A percentile compares a stretch with the other conserved stretches of the same genome.
These are phyloP conservation scores for Boletus rubropictus DNA, from an alignment of 768 basidiomycete genomes.

Conservation along the genomic window DNA sequence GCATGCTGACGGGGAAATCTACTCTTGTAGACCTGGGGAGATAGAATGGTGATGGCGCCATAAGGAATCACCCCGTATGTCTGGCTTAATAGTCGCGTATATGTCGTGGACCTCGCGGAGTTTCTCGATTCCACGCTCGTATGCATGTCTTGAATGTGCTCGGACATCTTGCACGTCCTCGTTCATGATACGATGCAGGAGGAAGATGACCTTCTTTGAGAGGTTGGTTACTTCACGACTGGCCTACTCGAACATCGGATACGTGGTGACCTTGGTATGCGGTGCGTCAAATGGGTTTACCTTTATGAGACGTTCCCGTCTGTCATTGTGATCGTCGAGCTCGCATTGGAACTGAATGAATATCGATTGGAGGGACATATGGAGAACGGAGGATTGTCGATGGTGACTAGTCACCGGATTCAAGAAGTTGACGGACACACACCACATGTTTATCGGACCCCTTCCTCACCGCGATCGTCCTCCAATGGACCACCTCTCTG, in stretches of 20 bases:
- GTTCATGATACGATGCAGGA: constrained; percentile 69
- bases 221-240: constrained; percentile 86
- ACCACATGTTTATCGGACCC: neutral
- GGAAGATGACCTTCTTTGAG: constrained; percentile 92
- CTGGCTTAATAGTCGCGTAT: constrained; percentile 55
- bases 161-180: constrained; percentile 32
- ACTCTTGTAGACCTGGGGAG: constrained; percentile 82
- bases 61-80: constrained; percentile 62
- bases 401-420: too few relatives aligned
- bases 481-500: constrained; percentile 27
- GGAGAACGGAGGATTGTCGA: too few relatives aligned
- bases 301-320: constrained; percentile 89
- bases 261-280: constrained; percentile 1
- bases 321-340: constrained; percentile 80
- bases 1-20: constrained; percentile 5
- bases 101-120: constrained; percentile 60
- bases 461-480: neutral
- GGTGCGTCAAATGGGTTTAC: constrained; percentile 31
- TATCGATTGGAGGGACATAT: constrained; percentile 14
- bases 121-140: constrained; percentile 49
- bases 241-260: constrained; percentile 38
- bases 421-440: too few relatives aligned
- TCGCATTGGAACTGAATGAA: constrained; percentile 66
- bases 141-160: constrained; percentile 40
- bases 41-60: constrained; percentile 74